Evolutionary conservation across 2,329 filamentous ascomycete genomes (phyloP).

Genomic region (Trichophyton rubrum): DNA sequence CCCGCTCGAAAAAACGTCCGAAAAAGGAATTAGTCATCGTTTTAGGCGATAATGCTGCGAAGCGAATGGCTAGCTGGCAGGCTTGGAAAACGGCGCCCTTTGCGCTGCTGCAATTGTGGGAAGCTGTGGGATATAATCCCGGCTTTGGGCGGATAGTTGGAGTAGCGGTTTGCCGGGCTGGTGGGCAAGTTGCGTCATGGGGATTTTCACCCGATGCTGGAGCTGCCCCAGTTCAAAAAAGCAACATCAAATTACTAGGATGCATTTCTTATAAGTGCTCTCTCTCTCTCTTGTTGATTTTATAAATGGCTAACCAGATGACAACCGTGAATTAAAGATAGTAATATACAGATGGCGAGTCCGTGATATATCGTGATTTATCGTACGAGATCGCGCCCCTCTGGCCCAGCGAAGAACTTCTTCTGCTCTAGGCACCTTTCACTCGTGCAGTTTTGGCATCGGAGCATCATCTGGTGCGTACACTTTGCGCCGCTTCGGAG

Average conservation of each 20-base stretch:
- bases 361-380: slow-evolving; percentile 10
- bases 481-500: slow-evolving; percentile 57
- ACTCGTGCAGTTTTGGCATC: slow-evolving; percentile 88
- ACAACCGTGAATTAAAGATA: not conserved
- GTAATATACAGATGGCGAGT: not conserved
- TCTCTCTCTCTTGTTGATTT: not conserved
- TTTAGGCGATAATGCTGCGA: not conserved
- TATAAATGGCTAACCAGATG: not conserved
- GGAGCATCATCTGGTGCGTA: slow-evolving; percentile 73
- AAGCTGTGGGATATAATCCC: not conserved
- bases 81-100: not conserved
- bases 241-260: not conserved
- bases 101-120: not conserved
- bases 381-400: slow-evolving; percentile 24
- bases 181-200: not conserved
- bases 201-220: not conserved
- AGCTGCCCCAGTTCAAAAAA: not conserved
- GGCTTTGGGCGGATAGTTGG: not conserved
- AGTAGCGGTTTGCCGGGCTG: not conserved
- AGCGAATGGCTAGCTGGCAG: no score
- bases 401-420: slow-evolving; percentile 47
- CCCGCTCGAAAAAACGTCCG: not conserved
- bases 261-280: not conserved
- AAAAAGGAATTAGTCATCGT: not conserved
- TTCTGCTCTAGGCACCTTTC: slow-evolving; percentile 67